Base-by-base conservation (phyloP, 805 yeast genomes). In the Candida succiphila region DNA sequence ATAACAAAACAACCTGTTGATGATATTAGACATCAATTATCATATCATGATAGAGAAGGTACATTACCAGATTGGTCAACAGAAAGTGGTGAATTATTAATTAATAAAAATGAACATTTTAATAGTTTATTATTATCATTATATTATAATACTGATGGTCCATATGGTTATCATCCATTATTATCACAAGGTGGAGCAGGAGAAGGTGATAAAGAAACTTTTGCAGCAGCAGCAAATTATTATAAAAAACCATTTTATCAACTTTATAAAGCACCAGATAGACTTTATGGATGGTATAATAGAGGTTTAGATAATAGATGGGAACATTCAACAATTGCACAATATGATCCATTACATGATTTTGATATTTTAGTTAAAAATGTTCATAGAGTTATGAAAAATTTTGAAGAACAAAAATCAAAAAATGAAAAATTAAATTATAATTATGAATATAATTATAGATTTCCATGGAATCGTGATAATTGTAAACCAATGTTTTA, bases 161-260 rank as follows among this genome's bases (percentile, higher is more conserved):
- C 78, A 18, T 51, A 63, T 2, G 60, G 67, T 31, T 79, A 66
- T 48, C 78, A 77, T 49, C 75, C 74, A 4, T 54, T 78, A 27
- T 54, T 79, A 28, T 61, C 78, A 2, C 75, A 75, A 52, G 79
- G 80, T 21, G 65, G 67, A 28, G 69, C 67, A 3, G 88, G 88
- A 10, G 84, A 77, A 54, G 87, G 87, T 33, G 88, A 80, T 49
- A 80, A 80, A 49, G 88, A 80, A 40, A 79, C 88, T 0, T 75
- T 76, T 40, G 55, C 74, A 31, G 78, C 84, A 0, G 80, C 85
- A 2, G 76, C 84, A 4, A 64, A 64, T 29, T 63, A 63, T 7
- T 53, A 67, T 22, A 52, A 58, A 4, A 51, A 65, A 29, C 58
- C 65, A 2, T 72, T 60, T 42, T 73, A 73, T 46, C 80, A 75